These are phyloP conservation scores for Fragaria ananassa DNA, from an alignment of 306 rosid genomes.

Conservation along the genomic window DNA sequence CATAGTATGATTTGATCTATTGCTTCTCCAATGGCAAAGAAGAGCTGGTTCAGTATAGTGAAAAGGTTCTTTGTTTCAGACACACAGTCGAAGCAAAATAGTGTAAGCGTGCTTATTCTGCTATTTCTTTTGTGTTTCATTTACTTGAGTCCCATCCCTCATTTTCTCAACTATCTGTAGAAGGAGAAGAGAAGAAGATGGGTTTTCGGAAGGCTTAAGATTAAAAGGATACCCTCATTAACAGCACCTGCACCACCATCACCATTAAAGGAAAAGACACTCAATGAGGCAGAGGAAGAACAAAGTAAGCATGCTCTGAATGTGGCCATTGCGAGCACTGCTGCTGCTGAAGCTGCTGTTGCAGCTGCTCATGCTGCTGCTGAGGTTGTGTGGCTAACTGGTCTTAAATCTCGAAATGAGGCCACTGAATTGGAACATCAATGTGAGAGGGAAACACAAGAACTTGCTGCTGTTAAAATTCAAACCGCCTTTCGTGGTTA, in stretches of 20 bases:
- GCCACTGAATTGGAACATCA: slow-evolving; percentile 23
- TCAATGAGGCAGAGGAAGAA: slow-evolving; percentile 49
- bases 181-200: slow-evolving; percentile 81
- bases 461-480: slow-evolving; percentile 60
- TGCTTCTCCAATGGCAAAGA: slow-evolving; percentile 62
- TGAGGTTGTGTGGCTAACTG: slow-evolving; percentile 49
- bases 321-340: slow-evolving; percentile 58
- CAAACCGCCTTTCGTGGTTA: slow-evolving; percentile 80
- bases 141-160: neutral
- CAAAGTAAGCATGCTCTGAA: slow-evolving; percentile 55
- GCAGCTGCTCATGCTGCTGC: slow-evolving; percentile 51
- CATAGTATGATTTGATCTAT: slow-evolving; percentile 9
- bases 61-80: slow-evolving; percentile 68
- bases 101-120: slow-evolving; percentile 38
- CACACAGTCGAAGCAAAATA: slow-evolving; percentile 53
- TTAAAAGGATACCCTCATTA: slow-evolving; percentile 52
- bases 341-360: slow-evolving; percentile 58
- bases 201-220: slow-evolving; percentile 62
- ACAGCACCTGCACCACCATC: slow-evolving; percentile 41
- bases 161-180: slow-evolving; percentile 26
- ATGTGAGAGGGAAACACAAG: slow-evolving; percentile 37
- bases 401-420: slow-evolving; percentile 25
- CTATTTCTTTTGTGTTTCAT: slow-evolving; percentile 2
- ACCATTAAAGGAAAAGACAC: slow-evolving; percentile 22
- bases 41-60: slow-evolving; percentile 73